Conservation (phyloP, 2,329 filamentous ascomycete genomes). For the Rutstroemia sp. region DNA sequence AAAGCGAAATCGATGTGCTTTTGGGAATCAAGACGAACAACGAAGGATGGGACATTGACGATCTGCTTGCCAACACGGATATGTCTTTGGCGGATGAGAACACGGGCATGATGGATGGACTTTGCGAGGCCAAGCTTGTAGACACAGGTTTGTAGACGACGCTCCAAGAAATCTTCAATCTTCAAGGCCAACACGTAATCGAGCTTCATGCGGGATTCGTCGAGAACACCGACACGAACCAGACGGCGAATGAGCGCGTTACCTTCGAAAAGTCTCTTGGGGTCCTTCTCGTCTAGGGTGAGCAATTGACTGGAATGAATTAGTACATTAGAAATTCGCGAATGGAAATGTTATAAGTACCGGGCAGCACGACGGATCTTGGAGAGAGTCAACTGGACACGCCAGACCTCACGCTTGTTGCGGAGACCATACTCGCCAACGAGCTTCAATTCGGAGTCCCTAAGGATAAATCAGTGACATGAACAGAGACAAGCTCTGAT, state of each 20-base stretch:
- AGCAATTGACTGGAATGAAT: slow-evolving; percentile 76
- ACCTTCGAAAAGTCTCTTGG: slow-evolving; percentile 99
- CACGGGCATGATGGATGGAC: slow-evolving; percentile 99
- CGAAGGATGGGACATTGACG: slow-evolving; percentile 99
- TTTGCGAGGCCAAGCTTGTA: slow-evolving; percentile 99
- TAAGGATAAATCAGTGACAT: slow-evolving; percentile 78
- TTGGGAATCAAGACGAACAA: slow-evolving; percentile 99
- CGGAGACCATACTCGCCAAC: slow-evolving; percentile 99
- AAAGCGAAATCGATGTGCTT: slow-evolving; percentile 99
- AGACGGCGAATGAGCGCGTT: slow-evolving; percentile 99
- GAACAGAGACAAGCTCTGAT: slow-evolving; percentile 93
- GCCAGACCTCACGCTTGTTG: slow-evolving; percentile 99
- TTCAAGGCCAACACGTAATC: slow-evolving; percentile 99
- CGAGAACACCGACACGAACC: slow-evolving; percentile 98
- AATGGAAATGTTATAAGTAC: slow-evolving; percentile 43
- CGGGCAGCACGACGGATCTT: slow-evolving; percentile 99
- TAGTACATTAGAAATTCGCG: not conserved
- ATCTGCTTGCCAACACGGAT: slow-evolving; percentile 99
- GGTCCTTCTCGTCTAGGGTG: slow-evolving; percentile 99
- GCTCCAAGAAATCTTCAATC: slow-evolving; percentile 99
- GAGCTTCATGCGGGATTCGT: slow-evolving; percentile 99
- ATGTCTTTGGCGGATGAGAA: slow-evolving; percentile 98
- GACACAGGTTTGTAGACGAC: slow-evolving; percentile 98
- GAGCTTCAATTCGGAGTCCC: slow-evolving; percentile 99
- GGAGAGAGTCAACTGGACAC: slow-evolving; percentile 97